Evolutionary conservation across 345 rosid genomes (phyloP).

Genomic region (Arabidopsis thaliana): TAIR10.1 NC_003071.7:18959501-18960000

Average conservation of each 20-base stretch:
- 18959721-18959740: neutral
- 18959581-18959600: neutral
- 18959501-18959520: conserved; percentile 15
- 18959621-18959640: neutral
- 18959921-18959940: neutral
- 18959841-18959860: neutral
- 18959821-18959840: neutral
- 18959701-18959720: neutral
- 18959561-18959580: neutral
- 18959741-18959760: neutral
- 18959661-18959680: neutral
- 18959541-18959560: neutral
- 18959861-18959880: neutral
- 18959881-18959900: neutral
- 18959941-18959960: neutral
- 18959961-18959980: neutral
- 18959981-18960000: neutral
- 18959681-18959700: neutral
- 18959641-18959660: neutral
- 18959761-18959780: neutral
- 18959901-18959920: neutral
- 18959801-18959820: neutral
- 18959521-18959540: neutral
- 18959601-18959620: conserved; percentile 5
- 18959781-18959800: neutral